These are phyloP conservation scores for Xylariomycetidae sp. DNA, from an alignment of 2,329 filamentous ascomycete species.

Conservation along the genomic window DNA sequence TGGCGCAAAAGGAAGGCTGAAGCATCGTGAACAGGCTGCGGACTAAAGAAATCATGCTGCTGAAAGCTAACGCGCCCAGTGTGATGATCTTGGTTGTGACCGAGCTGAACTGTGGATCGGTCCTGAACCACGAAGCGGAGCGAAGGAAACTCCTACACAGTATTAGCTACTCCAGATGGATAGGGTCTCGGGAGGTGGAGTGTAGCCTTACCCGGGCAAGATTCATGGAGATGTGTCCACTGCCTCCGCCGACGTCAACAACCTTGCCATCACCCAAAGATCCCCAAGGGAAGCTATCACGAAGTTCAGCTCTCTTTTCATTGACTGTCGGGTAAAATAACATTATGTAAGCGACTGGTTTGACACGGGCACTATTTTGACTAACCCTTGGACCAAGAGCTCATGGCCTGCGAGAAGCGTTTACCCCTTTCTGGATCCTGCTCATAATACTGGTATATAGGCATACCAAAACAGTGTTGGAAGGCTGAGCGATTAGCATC, in stretches of 20 bases:
- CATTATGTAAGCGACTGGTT: neutral
- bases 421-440: slow-evolving; percentile 18
- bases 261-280: slow-evolving; percentile 18
- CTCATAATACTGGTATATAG: slow-evolving; percentile 24
- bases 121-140: slow-evolving; percentile 11
- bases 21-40: slow-evolving; percentile 5
- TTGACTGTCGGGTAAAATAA: slow-evolving; percentile 14
- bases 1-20: slow-evolving; percentile 8
- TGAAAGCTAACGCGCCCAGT: slow-evolving; percentile 7
- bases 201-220: slow-evolving; percentile 20
- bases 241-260: slow-evolving; percentile 27
- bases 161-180: neutral
- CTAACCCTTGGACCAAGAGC: slow-evolving; percentile 17
- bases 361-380: neutral
- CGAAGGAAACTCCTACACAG: slow-evolving; percentile 7
- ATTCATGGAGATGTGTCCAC: slow-evolving; percentile 16
- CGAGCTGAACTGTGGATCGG: slow-evolving; percentile 3
- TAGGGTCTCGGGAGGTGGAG: too few relatives aligned
- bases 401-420: slow-evolving; percentile 27
- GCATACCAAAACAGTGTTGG: slow-evolving; percentile 13
- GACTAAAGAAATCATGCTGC: slow-evolving; percentile 10
- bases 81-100: slow-evolving; percentile 1
- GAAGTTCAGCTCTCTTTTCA: slow-evolving; percentile 18
- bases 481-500: slow-evolving; percentile 15
- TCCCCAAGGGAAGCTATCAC: slow-evolving; percentile 22